Evolutionary conservation across 306 rosid genomes (phyloP), one percentile per base, ranked within the genome.

Genomic region (Castanea sativa): DNA sequence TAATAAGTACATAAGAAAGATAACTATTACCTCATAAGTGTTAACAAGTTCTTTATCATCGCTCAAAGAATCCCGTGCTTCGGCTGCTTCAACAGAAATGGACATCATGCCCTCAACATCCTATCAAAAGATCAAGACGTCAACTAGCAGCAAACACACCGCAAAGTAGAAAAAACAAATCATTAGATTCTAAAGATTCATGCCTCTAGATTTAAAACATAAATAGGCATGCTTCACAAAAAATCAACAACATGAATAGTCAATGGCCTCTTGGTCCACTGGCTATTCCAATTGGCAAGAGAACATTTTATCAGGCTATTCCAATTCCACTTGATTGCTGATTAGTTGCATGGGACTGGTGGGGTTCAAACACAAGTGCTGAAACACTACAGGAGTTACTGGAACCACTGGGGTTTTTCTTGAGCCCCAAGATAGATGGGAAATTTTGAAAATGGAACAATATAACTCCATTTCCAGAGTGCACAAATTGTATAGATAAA

Each of bases 51-150:
- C 98, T 85, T 76, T 93, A 78, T 90, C 98, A 86, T 95, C 99
- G 71, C 91, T 91, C 79, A 95, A 84, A 59, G 98, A 95, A 89
- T 89, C 96, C 67, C 87, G 92, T 76, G 99, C 99, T 82, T 89
- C 99, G 10, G 97, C 89, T 63, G 99, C 98, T 87, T 93, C 99
- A 53, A 58, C 97, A 79, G 98, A 95, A 85, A 95, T 95, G 73
- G 99, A 95, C 98, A 95, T 95, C 99, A 95, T 91, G 78, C 99
- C 99, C 87, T 95, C 98, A 56, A 95, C 91, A 88, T 95, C 99
- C 99, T 95, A 86, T 82, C 70, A 83, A 53, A 88, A 81, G 79
- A 83, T 71, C 74, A 82, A 72, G 73, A 78, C 69, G 77, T 80
- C 83, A 78, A 83, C 52, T 76, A 74, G 82, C 71, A 87, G 80